Percentiles rank a stretch among this genome's conserved stretches.
These are phyloP conservation scores for Lasiosphaeriaceae sp. DNA, from an alignment of 495 filamentous ascomycete species.

Conservation along the genomic window DNA sequence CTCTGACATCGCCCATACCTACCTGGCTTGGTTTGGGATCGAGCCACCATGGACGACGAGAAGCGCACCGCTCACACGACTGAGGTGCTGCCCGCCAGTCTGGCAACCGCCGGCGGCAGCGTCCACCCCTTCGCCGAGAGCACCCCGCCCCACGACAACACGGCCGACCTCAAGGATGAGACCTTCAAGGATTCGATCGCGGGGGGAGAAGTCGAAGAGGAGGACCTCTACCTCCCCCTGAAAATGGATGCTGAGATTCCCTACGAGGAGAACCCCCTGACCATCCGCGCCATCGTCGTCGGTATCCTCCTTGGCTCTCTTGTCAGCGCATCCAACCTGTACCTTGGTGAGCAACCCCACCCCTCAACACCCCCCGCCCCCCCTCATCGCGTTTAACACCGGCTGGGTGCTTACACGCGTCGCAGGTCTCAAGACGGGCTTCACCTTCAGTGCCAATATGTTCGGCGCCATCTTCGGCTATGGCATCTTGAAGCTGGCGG, in stretches of 20 bases:
- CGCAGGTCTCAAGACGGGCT: slow-evolving; percentile 60
- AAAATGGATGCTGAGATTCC: slow-evolving; percentile 39
- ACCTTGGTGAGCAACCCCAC: slow-evolving; percentile 44
- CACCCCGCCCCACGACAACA: slow-evolving; percentile 19
- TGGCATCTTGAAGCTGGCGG: slow-evolving; percentile 55
- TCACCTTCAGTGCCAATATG: slow-evolving; percentile 57
- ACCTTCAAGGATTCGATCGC: slow-evolving; percentile 9
- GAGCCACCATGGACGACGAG: slow-evolving; percentile 23
- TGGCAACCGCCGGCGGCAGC: slow-evolving; percentile 4
- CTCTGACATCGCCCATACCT: neutral
- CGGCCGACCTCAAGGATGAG: slow-evolving; percentile 20
- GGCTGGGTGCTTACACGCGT: slow-evolving; percentile 20
- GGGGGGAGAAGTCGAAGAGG: slow-evolving; percentile 25
- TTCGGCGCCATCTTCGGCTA: slow-evolving; percentile 65
- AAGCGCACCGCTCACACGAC: slow-evolving; percentile 16
- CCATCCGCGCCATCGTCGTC: slow-evolving; percentile 52
- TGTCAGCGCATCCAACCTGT: slow-evolving; percentile 63
- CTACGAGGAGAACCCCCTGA: slow-evolving; percentile 49
- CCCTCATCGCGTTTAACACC: neutral
- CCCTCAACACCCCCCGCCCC: neutral
- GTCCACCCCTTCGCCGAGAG: slow-evolving; percentile 27
- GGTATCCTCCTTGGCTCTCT: slow-evolving; percentile 56
- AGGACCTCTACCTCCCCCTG: slow-evolving; percentile 45
- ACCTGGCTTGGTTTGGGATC: neutral
- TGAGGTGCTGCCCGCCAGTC: no score